Percentiles rank a stretch among this genome's conserved stretches.
phyloP scores from a whole-genome alignment of 164 flowering plant species.

The Liriodendron chinense region DNA sequence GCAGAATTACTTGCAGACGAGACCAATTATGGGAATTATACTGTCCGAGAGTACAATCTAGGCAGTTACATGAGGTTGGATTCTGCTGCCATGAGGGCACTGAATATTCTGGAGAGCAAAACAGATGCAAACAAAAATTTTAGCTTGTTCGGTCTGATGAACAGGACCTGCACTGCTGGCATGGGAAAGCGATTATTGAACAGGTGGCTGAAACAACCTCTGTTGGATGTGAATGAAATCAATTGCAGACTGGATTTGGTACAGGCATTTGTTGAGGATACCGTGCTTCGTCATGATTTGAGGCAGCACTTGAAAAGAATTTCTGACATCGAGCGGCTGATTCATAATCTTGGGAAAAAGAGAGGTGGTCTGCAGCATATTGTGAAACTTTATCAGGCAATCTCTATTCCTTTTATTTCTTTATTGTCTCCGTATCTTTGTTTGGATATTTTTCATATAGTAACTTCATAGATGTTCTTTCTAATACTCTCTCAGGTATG shows the following conservation, averaged over 20 bases:
- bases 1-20: conserved; percentile 88
- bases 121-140: conserved; percentile 95
- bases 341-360: conserved; percentile 62
- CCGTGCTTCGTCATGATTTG: conserved; percentile 82
- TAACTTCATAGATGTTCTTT: background rate
- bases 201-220: conserved; percentile 97
- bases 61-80: conserved; percentile 88
- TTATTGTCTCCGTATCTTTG: background rate
- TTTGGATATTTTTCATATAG: background rate
- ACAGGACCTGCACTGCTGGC: conserved; percentile 97
- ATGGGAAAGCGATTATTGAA: conserved; percentile 92
- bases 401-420: background rate
- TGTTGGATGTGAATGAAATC: conserved; percentile 75
- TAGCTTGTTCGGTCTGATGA: conserved; percentile 93
- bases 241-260: conserved; percentile 80
- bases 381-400: conserved; percentile 94
- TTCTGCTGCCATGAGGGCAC: conserved; percentile 94
- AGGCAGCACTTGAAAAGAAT: conserved; percentile 92
- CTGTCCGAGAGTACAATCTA: conserved; percentile 54
- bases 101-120: conserved; percentile 91
- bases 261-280: conserved; percentile 91
- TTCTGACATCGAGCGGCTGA: conserved; percentile 76
- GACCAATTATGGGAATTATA: conserved; percentile 75
- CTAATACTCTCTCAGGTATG: background rate
- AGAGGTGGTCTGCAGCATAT: conserved; percentile 77